Base-by-base conservation (phyloP, 139 green algal genomes). In the Closterium sp. region DNA sequence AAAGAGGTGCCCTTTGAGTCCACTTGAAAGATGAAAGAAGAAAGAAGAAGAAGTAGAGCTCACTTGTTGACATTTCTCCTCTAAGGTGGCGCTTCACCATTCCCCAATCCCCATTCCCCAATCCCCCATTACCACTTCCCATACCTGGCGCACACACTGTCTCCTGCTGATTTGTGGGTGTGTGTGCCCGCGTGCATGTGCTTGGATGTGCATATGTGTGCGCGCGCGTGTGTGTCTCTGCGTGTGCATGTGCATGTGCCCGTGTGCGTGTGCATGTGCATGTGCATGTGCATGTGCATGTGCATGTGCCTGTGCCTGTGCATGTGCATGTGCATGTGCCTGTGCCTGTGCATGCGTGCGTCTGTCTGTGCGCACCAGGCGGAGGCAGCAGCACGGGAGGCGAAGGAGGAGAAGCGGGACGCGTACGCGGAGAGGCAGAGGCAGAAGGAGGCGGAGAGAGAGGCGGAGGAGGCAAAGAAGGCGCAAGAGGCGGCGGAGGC, bases 381-480 rank as follows among this genome's bases (percentile, higher is more conserved):
- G 33, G 87, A 93, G 69, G 35, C 28, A 88, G 90, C 25, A 30
- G 86, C 36, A 33, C 35, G 34, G 23, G 91, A 93, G 30, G 34
- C 35, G 34, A 91, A 90, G 91, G n/a, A 30, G 55, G 91, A 93
- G 21, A 93, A 93, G 87, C 9, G 28, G 64, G 55, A 93, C 3
- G 33, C n/a, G 55, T 84, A 93, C 23, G n/a, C 88, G 64, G 91
- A 93, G 43, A 36, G 28, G 30, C 55, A 64, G 33, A 32, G 87
- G n/a, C 28, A 93, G 66, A 87, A 88, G 33, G 91, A 93, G 30
- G 31, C 89, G 66, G 91, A 36, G 64, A 36, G 87, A 6, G 91
- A 93, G 34, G 87, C 30, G 2, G 88, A 93, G 34, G 91, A 93
- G 55, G 89, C 25, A 34, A 32, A 25, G 33, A 88, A 88, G 90